Base-by-base conservation (phyloP, 1,139 yeast species). In the Taphrina wiesneri region DNA sequence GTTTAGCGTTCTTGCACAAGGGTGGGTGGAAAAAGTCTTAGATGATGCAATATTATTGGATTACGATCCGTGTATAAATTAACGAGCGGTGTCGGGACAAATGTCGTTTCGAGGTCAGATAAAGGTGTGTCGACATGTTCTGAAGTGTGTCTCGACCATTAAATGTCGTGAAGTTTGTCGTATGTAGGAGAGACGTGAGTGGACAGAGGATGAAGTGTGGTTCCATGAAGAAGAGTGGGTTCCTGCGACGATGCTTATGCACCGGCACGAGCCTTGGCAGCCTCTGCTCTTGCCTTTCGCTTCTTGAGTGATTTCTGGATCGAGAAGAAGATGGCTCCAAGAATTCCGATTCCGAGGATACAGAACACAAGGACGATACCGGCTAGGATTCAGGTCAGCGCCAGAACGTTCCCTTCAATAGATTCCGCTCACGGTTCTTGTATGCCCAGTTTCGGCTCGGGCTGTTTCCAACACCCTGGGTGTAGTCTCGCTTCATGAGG, bases 361-460 rank as follows among this genome's bases (percentile, higher is more conserved):
- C 64, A 60, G 19, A 60, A 60, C 43, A 60, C 64, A 51, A 60
- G 64, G 30, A 60, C 26, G 64, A 60, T 60, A 30, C 64, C 64
- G 19, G 64, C 59, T 54, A 41, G 6, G 17, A 9, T 6, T n/a
- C 7, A n/a, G 17, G 4, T 39, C 4, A 39, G 43, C 17, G 17
- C 19, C 13, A 1, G 7, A 11, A 39, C 2, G 15, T 6, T 39
- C 19, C 19, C n/a, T 2, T 39, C 19, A 2, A 39, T 39, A 6
- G 34, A 30, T 15, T 11, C 15, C 7, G 11, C 59, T 17, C 19
- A 54, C 59, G 59, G 49, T 54, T 54, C 25, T 34, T 19, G 59
- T 54, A 54, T 21, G 59, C 59, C 59, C 59, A 54, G 59, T 41
- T 41, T 17, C 36, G 59, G 32, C 9, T 4, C 9, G 32, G 23